Conservation (phyloP, 2,329 filamentous ascomycete species). For the Fusarium pseudograminearum region DNA sequence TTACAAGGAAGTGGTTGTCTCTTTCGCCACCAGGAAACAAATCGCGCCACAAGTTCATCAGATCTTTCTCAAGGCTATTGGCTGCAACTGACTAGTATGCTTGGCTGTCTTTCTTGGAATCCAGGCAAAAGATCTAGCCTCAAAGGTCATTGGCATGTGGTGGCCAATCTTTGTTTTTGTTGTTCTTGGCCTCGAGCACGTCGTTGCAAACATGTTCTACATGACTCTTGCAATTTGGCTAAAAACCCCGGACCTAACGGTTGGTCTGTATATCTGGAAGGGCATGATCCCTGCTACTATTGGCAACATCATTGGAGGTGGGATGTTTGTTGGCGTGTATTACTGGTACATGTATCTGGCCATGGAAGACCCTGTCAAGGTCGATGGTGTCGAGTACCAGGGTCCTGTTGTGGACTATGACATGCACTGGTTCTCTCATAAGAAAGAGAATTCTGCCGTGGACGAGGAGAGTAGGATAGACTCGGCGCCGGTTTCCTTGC, state of each 20-base stretch:
- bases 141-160: constrained; percentile 68
- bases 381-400: constrained; percentile 28
- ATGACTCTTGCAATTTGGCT: constrained; percentile 65
- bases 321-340: constrained; percentile 61
- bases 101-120: constrained; percentile 62
- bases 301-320: constrained; percentile 67
- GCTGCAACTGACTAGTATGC: constrained; percentile 70
- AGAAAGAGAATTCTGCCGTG: constrained; percentile 1
- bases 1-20: constrained; percentile 58
- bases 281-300: constrained; percentile 64
- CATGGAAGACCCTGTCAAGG: constrained; percentile 22
- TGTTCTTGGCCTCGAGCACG: constrained; percentile 65
- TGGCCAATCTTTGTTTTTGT: constrained; percentile 68
- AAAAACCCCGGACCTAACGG: constrained; percentile 56
- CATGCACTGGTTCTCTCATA: constrained; percentile 17
- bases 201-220: constrained; percentile 69
- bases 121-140: constrained; percentile 62
- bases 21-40: constrained; percentile 62
- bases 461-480: constrained; percentile 42
- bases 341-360: constrained; percentile 45
- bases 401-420: constrained; percentile 14
- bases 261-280: constrained; percentile 69
- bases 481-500: constrained; percentile 9
- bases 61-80: constrained; percentile 66
- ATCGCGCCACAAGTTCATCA: constrained; percentile 62